Conservation (phyloP, 2,329 filamentous ascomycete genomes). For the Aureobasidium sp. region DNA sequence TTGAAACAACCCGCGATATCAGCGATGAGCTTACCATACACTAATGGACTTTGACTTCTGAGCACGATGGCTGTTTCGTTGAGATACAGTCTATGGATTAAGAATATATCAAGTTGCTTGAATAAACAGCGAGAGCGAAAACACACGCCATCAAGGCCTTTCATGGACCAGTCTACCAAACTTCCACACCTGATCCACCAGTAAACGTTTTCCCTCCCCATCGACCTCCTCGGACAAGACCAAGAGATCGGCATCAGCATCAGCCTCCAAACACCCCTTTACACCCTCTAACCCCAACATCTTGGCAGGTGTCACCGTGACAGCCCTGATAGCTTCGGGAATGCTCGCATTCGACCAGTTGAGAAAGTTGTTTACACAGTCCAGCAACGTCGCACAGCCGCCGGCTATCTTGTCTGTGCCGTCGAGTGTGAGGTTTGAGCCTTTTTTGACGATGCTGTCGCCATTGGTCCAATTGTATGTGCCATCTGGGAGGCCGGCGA, state of each 20-base stretch:
- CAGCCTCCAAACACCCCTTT: constrained; percentile 53
- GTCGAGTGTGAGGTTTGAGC: constrained; percentile 65
- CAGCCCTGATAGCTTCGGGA: constrained; percentile 61
- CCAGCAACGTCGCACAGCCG: constrained; percentile 51
- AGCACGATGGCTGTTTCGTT: too few species aligned
- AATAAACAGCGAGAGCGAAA: background rate
- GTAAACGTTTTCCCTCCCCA: constrained; percentile 42
- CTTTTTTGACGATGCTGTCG: constrained; percentile 60
- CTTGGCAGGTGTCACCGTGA: constrained; percentile 68
- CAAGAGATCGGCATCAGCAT: constrained; percentile 52
- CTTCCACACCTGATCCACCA: constrained; percentile 74
- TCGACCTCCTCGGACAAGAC: constrained; percentile 53
- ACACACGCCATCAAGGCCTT: background rate
- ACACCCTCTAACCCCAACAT: constrained; percentile 63
- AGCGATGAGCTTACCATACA: background rate
- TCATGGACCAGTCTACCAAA: constrained; percentile 55
- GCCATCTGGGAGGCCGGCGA: constrained; percentile 77
- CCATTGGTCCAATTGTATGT: constrained; percentile 80
- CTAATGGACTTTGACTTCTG: too few species aligned
- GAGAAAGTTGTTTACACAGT: constrained; percentile 77
- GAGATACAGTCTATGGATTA: too few species aligned
- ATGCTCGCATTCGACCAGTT: constrained; percentile 64
- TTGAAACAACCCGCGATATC: background rate
- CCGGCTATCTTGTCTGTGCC: constrained; percentile 74
- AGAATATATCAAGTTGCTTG: too few species aligned